Base-by-base conservation (phyloP, 75 land plant genomes). In the Ceratopteris richardii region DNA sequence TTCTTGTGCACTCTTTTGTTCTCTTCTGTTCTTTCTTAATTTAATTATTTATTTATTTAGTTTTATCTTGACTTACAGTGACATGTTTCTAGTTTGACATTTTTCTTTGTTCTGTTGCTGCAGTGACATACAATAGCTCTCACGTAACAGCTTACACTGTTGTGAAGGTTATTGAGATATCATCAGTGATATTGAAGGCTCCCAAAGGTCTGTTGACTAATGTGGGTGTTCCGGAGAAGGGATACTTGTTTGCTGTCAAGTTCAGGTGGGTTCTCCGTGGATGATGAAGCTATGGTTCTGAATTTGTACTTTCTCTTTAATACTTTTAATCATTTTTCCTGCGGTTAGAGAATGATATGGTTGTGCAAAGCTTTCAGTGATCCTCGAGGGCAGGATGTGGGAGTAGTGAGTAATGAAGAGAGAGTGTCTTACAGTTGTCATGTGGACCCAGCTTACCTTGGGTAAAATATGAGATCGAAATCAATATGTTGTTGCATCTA, bases 401-500 rank as follows among this genome's bases (percentile, higher is more conserved):
- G 46, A 60, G 59, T 62, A 2, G 21, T 66, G 42, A 68, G 64
- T 0, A 66, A 57, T 21, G 61, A 27, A 58, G 48, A 58, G 6
- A 70, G 52, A 41, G 65, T 72, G 42, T 65, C 70, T 30, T 88
- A 68, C 69, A 79, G 78, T 26, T 93, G 98, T 62, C 60, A 28
- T 13, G 79, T 88, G 16, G 85, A 88, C 42, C 98, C 98, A 63
- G 44, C 84, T 24, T 82, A 68, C 67, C 65, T 88, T 61, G 95
- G 98, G 95, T 92, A 72, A 14, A 9, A n/a, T n/a, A n/a, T n/a
- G 20, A 11, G 29, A 17, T 48, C 9, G 16, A n/a, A n/a, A n/a
- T n/a, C n/a, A n/a, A n/a, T n/a, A n/a, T n/a, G n/a, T n/a, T n/a
- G n/a, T n/a, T n/a, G n/a, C n/a, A n/a, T n/a, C n/a, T n/a, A n/a